Evolutionary conservation across 257 asterid species (phyloP).

Genomic region (Scutellaria galericulata): DNA sequence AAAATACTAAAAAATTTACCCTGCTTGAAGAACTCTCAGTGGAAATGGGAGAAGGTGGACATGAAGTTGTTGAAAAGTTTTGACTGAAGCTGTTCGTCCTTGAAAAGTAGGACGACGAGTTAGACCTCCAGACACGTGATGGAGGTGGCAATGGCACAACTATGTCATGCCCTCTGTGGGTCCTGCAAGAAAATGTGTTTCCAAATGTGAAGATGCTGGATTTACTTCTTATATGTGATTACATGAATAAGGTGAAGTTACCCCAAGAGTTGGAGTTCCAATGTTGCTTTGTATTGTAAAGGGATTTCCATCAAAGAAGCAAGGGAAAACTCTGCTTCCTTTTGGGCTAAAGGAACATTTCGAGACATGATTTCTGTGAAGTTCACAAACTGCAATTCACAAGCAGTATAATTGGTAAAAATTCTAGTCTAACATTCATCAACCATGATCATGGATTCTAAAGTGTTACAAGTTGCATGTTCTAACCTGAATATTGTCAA

Average conservation of each 20-base stretch:
- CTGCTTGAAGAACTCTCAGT: constrained; percentile 34
- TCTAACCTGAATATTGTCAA: constrained; percentile 87
- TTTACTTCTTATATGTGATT: not conserved
- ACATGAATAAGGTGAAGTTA: constrained; percentile 9
- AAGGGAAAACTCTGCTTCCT: constrained; percentile 84
- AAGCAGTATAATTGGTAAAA: constrained; percentile 3
- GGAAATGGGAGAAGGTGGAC: constrained; percentile 49
- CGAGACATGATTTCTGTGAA: constrained; percentile 91
- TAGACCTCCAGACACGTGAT: constrained; percentile 25
- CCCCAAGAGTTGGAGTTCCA: constrained; percentile 80
- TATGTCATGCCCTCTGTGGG: constrained; percentile 35
- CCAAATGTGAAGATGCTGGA: not conserved
- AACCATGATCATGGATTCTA: not conserved
- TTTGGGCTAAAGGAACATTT: constrained; percentile 58
- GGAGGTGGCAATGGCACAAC: constrained; percentile 55
- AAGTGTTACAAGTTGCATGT: not conserved
- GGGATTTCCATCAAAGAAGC: constrained; percentile 93
- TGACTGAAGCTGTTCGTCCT: constrained; percentile 37
- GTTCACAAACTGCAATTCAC: constrained; percentile 72
- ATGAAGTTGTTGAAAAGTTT: constrained; percentile 27
- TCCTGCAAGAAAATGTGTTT: constrained; percentile 32
- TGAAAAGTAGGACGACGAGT: constrained; percentile 8
- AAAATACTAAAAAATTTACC: constrained; percentile 33
- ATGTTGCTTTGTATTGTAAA: constrained; percentile 78
- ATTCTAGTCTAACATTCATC: not conserved